Base-by-base conservation (phyloP, 306 rosid species). In the Senna tora region DNA sequence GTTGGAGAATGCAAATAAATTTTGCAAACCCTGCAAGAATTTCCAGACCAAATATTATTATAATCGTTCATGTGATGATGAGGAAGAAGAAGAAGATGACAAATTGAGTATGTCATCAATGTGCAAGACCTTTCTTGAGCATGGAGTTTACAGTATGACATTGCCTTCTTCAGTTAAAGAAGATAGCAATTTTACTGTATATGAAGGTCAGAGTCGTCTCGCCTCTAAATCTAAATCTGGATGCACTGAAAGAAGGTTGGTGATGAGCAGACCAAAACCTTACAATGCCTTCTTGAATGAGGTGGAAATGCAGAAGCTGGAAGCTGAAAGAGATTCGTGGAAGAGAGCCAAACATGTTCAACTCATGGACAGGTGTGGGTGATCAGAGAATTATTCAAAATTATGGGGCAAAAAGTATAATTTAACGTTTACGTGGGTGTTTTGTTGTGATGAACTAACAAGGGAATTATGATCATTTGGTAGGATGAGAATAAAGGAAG, bases 401-500 rank as follows among this genome's bases (percentile, higher is more conserved):
- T n/a, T n/a, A n/a, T n/a, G n/a, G n/a, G n/a, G n/a, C n/a, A n/a
- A n/a, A n/a, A n/a, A n/a, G n/a, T n/a, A n/a, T n/a, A n/a, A n/a
- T n/a, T n/a, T n/a, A n/a, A n/a, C n/a, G n/a, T n/a, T n/a, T n/a
- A n/a, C n/a, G n/a, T n/a, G n/a, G n/a, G n/a, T n/a, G n/a, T n/a
- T n/a, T n/a, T n/a, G n/a, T n/a, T n/a, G n/a, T n/a, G n/a, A n/a
- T n/a, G n/a, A n/a, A n/a, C n/a, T n/a, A n/a, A n/a, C n/a, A n/a
- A n/a, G n/a, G n/a, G 32, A 21, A 12, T 57, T 52, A 15, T 75
- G 54, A 43, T 25, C 36, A 25, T 32, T 52, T 65, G 53, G 65
- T 79, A 88, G 89, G 70, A 62, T 92, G 81, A 72, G 73, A 69
- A 81, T 73, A 73, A 83, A 86, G 65, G 93, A 85, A 83, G 78